These are phyloP conservation scores for Adansonia madagascariensis DNA, from an alignment of 441 rosid genomes.

Conservation along the genomic window DNA sequence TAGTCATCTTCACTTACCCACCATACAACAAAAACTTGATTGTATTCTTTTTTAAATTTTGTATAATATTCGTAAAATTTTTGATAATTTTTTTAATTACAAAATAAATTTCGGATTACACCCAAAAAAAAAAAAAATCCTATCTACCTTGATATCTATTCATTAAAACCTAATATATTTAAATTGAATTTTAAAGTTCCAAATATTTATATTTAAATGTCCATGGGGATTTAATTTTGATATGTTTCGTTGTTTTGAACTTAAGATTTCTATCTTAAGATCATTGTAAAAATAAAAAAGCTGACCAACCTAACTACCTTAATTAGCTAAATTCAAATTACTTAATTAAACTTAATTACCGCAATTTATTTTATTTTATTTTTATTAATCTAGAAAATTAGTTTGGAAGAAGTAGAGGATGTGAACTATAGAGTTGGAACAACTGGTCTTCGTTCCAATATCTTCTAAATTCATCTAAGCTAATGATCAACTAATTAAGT, in stretches of 20 bases:
- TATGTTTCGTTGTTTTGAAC: background rate
- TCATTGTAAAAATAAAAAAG: background rate
- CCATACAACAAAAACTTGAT: conserved; percentile 12
- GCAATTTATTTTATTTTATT: too few relatives aligned
- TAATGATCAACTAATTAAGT: background rate
- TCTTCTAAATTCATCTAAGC: background rate
- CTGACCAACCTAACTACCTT: background rate
- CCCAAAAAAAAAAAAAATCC: too few relatives aligned
- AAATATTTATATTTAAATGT: background rate
- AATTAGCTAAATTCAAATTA: background rate
- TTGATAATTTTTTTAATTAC: too few relatives aligned
- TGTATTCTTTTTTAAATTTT: background rate
- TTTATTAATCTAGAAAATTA: background rate
- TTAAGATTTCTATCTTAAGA: background rate
- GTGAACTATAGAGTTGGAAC: background rate
- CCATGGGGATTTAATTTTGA: background rate
- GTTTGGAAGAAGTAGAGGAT: background rate
- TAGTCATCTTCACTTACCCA: conserved; percentile 33
- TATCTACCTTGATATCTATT: too few relatives aligned
- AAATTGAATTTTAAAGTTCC: background rate
- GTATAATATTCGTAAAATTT: too few relatives aligned
- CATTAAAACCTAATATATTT: background rate
- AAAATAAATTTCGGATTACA: too few relatives aligned
- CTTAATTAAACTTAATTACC: too few relatives aligned
- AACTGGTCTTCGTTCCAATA: background rate